These are phyloP conservation scores for Neurospora sp. DNA, from an alignment of 495 filamentous ascomycete genomes.

Conservation along the genomic window DNA sequence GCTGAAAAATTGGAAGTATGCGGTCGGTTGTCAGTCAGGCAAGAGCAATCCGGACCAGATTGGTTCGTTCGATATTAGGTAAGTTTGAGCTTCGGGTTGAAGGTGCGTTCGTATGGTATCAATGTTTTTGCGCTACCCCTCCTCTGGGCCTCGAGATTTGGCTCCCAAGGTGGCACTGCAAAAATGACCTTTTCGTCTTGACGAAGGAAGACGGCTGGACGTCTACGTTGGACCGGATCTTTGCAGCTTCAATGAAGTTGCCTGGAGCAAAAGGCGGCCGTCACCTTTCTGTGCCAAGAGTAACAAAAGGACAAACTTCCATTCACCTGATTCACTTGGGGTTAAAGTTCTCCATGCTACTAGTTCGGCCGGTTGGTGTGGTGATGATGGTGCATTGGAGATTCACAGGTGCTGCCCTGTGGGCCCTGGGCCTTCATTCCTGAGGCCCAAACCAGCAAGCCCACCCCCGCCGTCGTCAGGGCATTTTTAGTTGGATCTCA, in stretches of 20 bases:
- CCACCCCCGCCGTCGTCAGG: background rate
- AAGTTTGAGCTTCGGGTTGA: background rate
- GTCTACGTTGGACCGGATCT: background rate
- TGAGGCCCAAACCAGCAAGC: background rate
- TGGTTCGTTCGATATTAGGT: background rate
- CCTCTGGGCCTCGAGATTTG: background rate
- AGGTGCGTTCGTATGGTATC: background rate
- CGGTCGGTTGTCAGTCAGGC: background rate
- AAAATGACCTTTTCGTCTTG: background rate
- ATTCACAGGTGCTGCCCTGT: background rate
- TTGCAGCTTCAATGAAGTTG: background rate
- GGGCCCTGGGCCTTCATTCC: background rate
- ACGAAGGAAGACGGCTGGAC: background rate
- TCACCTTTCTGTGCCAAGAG: background rate
- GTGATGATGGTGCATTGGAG: background rate
- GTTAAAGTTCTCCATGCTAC: background rate
- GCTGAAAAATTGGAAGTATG: background rate
- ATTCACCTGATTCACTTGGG: background rate
- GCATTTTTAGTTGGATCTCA: background rate
- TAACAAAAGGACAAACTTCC: background rate
- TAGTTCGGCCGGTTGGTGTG: background rate
- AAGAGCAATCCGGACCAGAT: background rate
- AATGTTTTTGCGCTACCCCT: background rate
- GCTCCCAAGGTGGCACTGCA: background rate
- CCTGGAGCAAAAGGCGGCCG: background rate